Evolutionary conservation across 2,329 filamentous ascomycete genomes (phyloP).

Genomic region (Alternaria rosae): DNA sequence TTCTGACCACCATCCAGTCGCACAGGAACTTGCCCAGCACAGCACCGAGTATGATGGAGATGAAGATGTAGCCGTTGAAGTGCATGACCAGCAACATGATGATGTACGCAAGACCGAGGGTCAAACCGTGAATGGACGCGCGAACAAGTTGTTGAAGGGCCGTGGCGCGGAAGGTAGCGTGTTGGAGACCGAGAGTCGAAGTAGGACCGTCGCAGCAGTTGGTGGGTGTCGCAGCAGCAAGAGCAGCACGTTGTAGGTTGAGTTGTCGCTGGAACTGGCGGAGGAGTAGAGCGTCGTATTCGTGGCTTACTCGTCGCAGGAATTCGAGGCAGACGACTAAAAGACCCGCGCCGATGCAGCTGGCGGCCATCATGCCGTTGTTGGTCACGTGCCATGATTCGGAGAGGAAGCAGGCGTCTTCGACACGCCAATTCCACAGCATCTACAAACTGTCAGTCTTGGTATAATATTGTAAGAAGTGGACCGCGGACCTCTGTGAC

Average conservation of each 20-base stretch:
- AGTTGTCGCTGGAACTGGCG: conserved; percentile 57
- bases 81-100: conserved; percentile 77
- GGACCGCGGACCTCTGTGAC: conserved; percentile 49
- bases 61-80: conserved; percentile 76
- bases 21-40: conserved; percentile 77
- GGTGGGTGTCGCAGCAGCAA: conserved; percentile 24
- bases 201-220: conserved; percentile 37
- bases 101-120: conserved; percentile 79
- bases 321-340: conserved; percentile 76
- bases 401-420: conserved; percentile 75
- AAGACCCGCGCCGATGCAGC: conserved; percentile 79
- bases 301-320: conserved; percentile 72
- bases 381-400: conserved; percentile 74
- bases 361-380: conserved; percentile 76
- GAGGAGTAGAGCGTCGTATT: conserved; percentile 74
- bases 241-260: conserved; percentile 33
- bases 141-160: conserved; percentile 71
- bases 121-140: conserved; percentile 71
- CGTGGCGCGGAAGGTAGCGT: conserved; percentile 60
- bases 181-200: conserved; percentile 30
- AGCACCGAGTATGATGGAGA: conserved; percentile 80
- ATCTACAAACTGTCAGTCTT: conserved; percentile 60
- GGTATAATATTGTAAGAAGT: background rate
- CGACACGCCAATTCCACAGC: conserved; percentile 81
- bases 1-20: conserved; percentile 62